A percentile compares a stretch with the other conserved stretches of the same genome.
These are phyloP conservation scores for Paulownia fortunei DNA, from an alignment of 257 asterid species.

Conservation along the genomic window DNA sequence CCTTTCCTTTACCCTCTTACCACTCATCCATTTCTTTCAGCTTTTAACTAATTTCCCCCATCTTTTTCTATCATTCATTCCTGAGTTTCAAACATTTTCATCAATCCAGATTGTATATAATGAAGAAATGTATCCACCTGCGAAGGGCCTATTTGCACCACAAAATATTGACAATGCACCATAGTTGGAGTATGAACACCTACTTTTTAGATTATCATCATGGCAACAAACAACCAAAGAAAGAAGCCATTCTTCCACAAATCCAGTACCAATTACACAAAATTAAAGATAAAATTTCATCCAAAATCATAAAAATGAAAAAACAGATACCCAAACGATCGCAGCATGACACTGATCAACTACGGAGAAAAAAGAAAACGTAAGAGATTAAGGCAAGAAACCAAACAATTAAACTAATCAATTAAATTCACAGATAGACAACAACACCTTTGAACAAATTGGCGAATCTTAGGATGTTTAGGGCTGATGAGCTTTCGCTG, in stretches of 20 bases:
- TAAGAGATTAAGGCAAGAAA: background rate
- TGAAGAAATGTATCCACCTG: background rate
- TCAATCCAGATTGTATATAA: conserved; percentile 11
- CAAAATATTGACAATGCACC: background rate
- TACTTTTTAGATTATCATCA: background rate
- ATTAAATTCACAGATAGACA: background rate
- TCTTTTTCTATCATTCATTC: background rate
- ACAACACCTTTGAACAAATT: conserved; percentile 65
- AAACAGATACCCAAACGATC: background rate
- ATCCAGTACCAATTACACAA: background rate
- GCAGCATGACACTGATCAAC: background rate
- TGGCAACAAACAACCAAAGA: background rate
- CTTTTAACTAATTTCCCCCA: background rate
- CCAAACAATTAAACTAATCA: background rate
- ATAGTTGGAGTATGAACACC: background rate
- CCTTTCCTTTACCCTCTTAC: background rate
- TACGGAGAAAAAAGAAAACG: background rate
- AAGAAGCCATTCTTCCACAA: background rate
- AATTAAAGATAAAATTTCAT: background rate
- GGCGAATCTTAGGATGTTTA: conserved; percentile 61
- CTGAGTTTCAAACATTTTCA: background rate
- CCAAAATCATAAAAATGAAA: background rate
- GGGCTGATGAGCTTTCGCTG: conserved; percentile 77
- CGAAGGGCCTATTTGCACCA: background rate
- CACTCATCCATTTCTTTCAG: background rate